Evolutionary conservation across 805 yeast genomes (phyloP).

Genomic region (Starmerella cellae): DNA sequence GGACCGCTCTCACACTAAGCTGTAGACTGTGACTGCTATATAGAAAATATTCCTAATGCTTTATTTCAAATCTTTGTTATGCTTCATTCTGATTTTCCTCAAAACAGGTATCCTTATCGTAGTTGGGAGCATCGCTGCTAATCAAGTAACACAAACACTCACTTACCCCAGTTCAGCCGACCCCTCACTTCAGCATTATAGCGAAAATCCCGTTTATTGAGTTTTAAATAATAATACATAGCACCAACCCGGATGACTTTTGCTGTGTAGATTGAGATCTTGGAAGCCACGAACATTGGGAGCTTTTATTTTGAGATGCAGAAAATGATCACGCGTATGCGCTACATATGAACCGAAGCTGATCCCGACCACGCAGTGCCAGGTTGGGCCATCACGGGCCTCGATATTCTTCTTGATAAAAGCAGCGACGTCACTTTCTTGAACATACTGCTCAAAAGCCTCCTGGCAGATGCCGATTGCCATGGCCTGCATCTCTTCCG

Average conservation of each 20-base stretch:
- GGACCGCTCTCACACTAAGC: slow-evolving; percentile 6
- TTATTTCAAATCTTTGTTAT: too few species aligned
- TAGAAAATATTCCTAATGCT: too few species aligned
- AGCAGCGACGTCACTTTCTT: slow-evolving; percentile 46
- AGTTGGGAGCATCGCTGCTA: too few species aligned
- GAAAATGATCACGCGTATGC: slow-evolving; percentile 41
- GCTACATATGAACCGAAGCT: slow-evolving; percentile 52
- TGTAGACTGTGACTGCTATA: too few species aligned
- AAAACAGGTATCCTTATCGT: too few species aligned
- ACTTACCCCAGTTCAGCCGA: too few species aligned
- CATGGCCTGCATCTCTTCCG: slow-evolving; percentile 17
- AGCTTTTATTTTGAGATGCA: slow-evolving; percentile 36
- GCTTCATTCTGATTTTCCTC: too few species aligned
- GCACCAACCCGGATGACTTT: slow-evolving; percentile 27
- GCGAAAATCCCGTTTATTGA: background rate
- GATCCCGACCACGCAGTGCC: slow-evolving; percentile 53
- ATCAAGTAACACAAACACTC: too few species aligned
- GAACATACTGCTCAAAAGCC: slow-evolving; percentile 34
- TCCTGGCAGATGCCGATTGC: slow-evolving; percentile 27
- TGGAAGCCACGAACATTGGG: slow-evolving; percentile 30
- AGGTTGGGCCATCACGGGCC: slow-evolving; percentile 40
- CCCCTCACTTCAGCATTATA: background rate
- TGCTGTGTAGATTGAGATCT: slow-evolving; percentile 4
- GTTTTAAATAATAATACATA: slow-evolving; percentile 41
- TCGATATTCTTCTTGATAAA: slow-evolving; percentile 46